phyloP scores from a whole-genome alignment of 1,284 basidiomycete species.

The Lentinula novae-zelandiae region DNA sequence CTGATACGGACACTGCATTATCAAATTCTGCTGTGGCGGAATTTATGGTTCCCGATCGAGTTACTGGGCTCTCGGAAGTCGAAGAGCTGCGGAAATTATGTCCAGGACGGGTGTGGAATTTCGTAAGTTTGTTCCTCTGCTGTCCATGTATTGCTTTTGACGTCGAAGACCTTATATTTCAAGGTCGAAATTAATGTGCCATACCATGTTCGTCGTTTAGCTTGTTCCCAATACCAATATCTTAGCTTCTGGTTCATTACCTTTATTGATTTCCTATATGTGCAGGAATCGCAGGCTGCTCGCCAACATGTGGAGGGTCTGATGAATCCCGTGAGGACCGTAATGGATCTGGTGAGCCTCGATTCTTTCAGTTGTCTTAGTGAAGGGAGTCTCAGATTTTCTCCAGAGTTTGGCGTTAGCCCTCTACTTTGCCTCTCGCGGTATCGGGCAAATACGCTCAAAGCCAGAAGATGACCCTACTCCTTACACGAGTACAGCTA shows the following conservation, averaged over 20 bases:
- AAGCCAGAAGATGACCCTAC: conserved; percentile 30
- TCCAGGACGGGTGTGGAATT: conserved; percentile 82
- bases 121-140: conserved; percentile 46
- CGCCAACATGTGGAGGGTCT: conserved; percentile 60
- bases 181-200: conserved; percentile 85
- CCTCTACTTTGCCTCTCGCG: conserved; percentile 89
- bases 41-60: conserved; percentile 83
- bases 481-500: conserved; percentile 71
- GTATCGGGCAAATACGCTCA: conserved; percentile 54
- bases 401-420: conserved; percentile 84
- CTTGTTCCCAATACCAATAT: background rate
- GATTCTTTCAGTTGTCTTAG: background rate
- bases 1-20: background rate
- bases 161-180: background rate
- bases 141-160: background rate
- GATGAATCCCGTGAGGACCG: conserved; percentile 80
- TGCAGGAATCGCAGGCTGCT: conserved; percentile 61
- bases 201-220: conserved; percentile 54
- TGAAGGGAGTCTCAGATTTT: background rate
- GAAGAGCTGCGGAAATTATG: conserved; percentile 73
- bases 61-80: conserved; percentile 76
- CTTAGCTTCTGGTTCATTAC: conserved; percentile 3
- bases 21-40: conserved; percentile 22
- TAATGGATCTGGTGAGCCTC: conserved; percentile 84
- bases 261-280: conserved; percentile 6